Base-by-base conservation (phyloP, 2,329 filamentous ascomycete species). In the Monilinia aucupariae region DNA sequence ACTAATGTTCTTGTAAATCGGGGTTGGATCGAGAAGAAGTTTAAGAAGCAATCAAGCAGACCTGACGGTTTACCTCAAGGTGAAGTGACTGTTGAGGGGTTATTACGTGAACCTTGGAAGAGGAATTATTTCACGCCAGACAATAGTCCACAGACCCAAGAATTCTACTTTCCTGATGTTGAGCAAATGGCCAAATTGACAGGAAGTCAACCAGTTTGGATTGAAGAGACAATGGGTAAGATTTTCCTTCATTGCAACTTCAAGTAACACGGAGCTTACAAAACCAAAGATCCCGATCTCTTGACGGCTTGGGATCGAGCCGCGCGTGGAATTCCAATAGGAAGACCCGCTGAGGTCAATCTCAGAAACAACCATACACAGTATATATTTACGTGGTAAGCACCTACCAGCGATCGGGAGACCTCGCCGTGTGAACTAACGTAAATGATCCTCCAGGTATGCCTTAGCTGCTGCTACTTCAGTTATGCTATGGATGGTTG, bases 361-460 rank as follows among this genome's bases (percentile, higher is more conserved):
- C 79, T 99, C 73, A 85, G 91, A 75, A 99, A 99, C 75, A 97
- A 96, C 77, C 94, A 99, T 77, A 87, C 91, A 67, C 94, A 97
- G 80, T 99, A 99, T 77, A 99, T 99, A 70, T 94, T 97, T 76
- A 99, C 94, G 69, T 99, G 94, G 94, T 97, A 85, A 73, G 86
- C 77, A 48, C 61, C 8, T 59, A n/a, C 49, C 32, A 51, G n/a
- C 15, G 12, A 37, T 17, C 17, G 9, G 9, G 32, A 60, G 25
- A 12, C 27, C n/a, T 43, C 8, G 41, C 22, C 48, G 20, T 53
- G 20, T 34, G 20, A 30, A 15, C 37, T 43, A 22, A 45, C 20
- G 41, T 41, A 55, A 39, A 62, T 53, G 61, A 65, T 32, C 17
- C 48, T 50, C 54, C 27, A 96, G 92, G 92, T 97, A 96, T 74